Percentiles rank a stretch among this genome's conserved stretches.
These are phyloP conservation scores for Rhizoclosmatium globosum DNA, from an alignment of 192 early-diverging fungal species.

Conservation along the genomic window DNA sequence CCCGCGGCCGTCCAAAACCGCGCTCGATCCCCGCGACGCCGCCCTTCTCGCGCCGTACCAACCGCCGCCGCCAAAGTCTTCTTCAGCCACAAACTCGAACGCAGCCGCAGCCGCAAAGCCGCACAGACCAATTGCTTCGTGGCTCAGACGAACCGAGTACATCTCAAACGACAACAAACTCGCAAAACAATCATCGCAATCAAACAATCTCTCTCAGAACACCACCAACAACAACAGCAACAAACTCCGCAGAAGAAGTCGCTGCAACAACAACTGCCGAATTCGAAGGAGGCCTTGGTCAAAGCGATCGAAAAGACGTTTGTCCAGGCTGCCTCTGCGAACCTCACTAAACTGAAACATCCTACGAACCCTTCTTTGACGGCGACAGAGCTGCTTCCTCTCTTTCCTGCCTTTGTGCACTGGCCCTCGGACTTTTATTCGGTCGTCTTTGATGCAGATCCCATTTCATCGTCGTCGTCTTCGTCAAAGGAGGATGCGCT, in stretches of 20 bases:
- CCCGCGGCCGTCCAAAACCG: not conserved
- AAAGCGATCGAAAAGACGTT: constrained; percentile 39
- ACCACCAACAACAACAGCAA: no score
- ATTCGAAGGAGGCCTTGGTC: constrained; percentile 15
- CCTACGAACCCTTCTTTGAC: constrained; percentile 42
- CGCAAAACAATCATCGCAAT: not conserved
- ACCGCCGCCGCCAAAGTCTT: not conserved
- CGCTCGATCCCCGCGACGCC: constrained; percentile 25
- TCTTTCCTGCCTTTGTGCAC: constrained; percentile 48
- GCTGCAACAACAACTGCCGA: not conserved
- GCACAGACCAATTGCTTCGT: constrained; percentile 31
- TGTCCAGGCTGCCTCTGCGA: constrained; percentile 21
- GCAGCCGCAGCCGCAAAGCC: not conserved
- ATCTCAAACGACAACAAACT: constrained; percentile 27
- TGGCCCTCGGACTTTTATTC: constrained; percentile 34
- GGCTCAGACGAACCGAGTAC: constrained; percentile 43
- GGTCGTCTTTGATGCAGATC: constrained; percentile 46
- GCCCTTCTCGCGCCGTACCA: constrained; percentile 34
- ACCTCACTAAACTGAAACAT: constrained; percentile 35
- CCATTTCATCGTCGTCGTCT: constrained; percentile 25
- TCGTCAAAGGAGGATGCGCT: not conserved
- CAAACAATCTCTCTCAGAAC: not conserved
- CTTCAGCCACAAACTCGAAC: not conserved
- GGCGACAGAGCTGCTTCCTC: constrained; percentile 43
- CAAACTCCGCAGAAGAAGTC: not conserved